phyloP scores from a whole-genome alignment of 768 basidiomycete species.

The Psilocybe cyanescens region DNA sequence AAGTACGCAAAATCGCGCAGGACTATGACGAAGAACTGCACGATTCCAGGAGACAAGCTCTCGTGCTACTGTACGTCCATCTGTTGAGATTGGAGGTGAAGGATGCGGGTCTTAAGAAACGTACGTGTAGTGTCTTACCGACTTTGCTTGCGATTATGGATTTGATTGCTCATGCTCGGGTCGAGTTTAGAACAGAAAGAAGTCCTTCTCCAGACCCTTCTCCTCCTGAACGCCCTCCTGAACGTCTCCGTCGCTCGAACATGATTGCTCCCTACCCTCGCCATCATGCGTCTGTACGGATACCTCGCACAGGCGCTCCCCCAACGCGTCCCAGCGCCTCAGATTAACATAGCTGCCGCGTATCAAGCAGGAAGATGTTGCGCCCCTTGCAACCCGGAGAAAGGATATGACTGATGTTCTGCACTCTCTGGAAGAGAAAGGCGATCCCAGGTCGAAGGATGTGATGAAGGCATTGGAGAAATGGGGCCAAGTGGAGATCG shows the following conservation, averaged over 20 bases:
- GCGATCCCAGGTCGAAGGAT: slow-evolving; percentile 51
- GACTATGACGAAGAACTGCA: slow-evolving; percentile 39
- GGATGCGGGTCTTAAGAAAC: slow-evolving; percentile 57
- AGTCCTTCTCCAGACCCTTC: slow-evolving; percentile 73
- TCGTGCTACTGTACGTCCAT: slow-evolving; percentile 84
- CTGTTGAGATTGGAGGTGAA: slow-evolving; percentile 69
- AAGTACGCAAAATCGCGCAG: slow-evolving; percentile 46
- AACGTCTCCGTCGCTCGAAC: slow-evolving; percentile 84
- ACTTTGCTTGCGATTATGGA: not conserved
- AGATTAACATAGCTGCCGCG: slow-evolving; percentile 80
- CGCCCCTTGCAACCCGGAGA: slow-evolving; percentile 37
- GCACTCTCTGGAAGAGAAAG: slow-evolving; percentile 50
- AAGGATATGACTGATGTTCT: slow-evolving; percentile 51
- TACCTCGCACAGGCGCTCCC: slow-evolving; percentile 83
- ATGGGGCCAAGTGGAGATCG: slow-evolving; percentile 80
- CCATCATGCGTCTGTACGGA: slow-evolving; percentile 82
- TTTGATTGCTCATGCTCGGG: not conserved
- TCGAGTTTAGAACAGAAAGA: slow-evolving; percentile 64
- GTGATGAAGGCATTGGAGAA: slow-evolving; percentile 67
- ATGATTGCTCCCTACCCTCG: slow-evolving; percentile 84
- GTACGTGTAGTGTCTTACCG: slow-evolving; percentile 43
- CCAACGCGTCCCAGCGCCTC: slow-evolving; percentile 48
- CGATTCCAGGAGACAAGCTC: slow-evolving; percentile 52
- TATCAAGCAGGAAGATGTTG: slow-evolving; percentile 57
- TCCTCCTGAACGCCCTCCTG: slow-evolving; percentile 78